phyloP scores from a whole-genome alignment of 306 rosid genomes.

The Crotalaria pallida region DNA sequence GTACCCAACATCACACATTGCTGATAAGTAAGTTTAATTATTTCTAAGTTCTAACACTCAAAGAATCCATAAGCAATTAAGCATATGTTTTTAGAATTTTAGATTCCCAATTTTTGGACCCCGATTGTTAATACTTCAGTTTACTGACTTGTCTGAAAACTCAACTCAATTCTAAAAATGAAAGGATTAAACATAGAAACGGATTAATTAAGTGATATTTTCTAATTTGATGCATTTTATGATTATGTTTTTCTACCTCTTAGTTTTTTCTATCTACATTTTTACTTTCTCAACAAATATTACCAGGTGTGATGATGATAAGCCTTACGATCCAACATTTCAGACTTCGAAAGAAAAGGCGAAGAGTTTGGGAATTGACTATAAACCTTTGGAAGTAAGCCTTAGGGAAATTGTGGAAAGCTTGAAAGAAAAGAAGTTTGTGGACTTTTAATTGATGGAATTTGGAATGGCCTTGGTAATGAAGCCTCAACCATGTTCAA shows the following conservation, averaged over 20 bases:
- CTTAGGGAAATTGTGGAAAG: slow-evolving; percentile 62
- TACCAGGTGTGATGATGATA: slow-evolving; percentile 59
- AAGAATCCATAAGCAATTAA: too few species aligned
- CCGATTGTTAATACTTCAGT: too few species aligned
- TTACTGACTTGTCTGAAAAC: too few species aligned
- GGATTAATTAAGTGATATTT: not conserved
- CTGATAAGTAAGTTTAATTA: slow-evolving; percentile 44
- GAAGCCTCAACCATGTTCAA: not conserved
- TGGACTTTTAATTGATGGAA: slow-evolving; percentile 1
- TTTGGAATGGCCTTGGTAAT: not conserved
- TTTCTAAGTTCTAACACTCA: not conserved
- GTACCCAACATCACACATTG: slow-evolving; percentile 54
- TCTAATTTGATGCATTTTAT: not conserved
- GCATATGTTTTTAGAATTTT: too few species aligned
- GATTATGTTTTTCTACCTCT: not conserved
- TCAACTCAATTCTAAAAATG: not conserved
- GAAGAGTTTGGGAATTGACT: slow-evolving; percentile 57
- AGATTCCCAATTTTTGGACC: too few species aligned
- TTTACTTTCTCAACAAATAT: not conserved
- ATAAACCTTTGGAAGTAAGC: slow-evolving; percentile 45
- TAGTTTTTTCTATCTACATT: not conserved
- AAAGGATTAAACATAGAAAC: not conserved
- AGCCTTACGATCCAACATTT: slow-evolving; percentile 36
- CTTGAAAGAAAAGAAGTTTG: too few species aligned
- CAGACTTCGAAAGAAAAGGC: slow-evolving; percentile 59